Evolutionary conservation across 305 asterid species (phyloP).

Genomic region (Ilex paraguariensis): DNA sequence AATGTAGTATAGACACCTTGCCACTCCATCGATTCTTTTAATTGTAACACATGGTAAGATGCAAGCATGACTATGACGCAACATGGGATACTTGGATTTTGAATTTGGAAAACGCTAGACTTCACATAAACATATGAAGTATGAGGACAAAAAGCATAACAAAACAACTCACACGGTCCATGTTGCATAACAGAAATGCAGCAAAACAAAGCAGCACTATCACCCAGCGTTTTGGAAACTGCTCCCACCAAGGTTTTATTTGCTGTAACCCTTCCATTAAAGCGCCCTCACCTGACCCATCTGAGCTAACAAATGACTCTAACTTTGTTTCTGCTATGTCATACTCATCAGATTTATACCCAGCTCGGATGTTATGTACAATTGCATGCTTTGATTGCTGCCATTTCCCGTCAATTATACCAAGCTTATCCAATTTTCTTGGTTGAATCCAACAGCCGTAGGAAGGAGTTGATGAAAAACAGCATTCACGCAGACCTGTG

Average conservation of each 20-base stretch:
- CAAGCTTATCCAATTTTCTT: slow-evolving; percentile 38
- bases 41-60: neutral
- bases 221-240: slow-evolving; percentile 88
- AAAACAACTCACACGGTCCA: slow-evolving; percentile 76
- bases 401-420: slow-evolving; percentile 32
- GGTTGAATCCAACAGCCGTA: slow-evolving; percentile 32
- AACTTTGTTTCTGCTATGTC: slow-evolving; percentile 46
- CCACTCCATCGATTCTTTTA: neutral
- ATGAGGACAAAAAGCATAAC: slow-evolving; percentile 4
- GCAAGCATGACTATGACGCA: neutral
- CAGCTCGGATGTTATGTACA: slow-evolving; percentile 54
- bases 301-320: slow-evolving; percentile 44
- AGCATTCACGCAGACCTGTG: slow-evolving; percentile 32
- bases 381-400: slow-evolving; percentile 36
- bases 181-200: slow-evolving; percentile 88
- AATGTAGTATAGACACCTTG: neutral
- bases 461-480: slow-evolving; percentile 32
- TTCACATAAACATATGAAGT: neutral
- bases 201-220: slow-evolving; percentile 89
- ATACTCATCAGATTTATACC: slow-evolving; percentile 73
- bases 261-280: slow-evolving; percentile 34
- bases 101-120: neutral
- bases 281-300: slow-evolving; percentile 46
- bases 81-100: neutral
- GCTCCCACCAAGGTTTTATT: slow-evolving; percentile 61